Base-by-base conservation (phyloP, 345 rosid species). In the Angophora floribunda region DNA sequence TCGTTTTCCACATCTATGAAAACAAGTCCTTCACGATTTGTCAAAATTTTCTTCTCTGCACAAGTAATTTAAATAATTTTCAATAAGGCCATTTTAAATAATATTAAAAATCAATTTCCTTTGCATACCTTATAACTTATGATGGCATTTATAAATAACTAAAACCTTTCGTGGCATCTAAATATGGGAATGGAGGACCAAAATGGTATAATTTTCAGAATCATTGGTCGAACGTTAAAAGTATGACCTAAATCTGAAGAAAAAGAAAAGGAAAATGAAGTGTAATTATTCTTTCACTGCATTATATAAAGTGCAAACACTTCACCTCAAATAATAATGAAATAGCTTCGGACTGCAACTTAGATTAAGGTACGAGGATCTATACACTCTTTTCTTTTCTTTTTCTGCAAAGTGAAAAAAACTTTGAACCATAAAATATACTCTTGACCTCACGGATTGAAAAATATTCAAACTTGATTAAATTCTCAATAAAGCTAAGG, bases 1-100 rank as follows among this genome's bases (percentile, higher is more conserved):
- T n/a, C 15, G 16, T 0, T 14, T 13, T 63, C 75, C 14, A 14
- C 75, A 4, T 30, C 13, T 13, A n/a, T 6, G 41, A n/a, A n/a
- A n/a, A n/a, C 28, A 55, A 22, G 75, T 63, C n/a, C 3, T n/a
- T 63, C 75, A 12, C 14, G 11, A 61, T 61, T 61, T 61, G 51
- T 50, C 11, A 11, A 50, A 50, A 9, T 50, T 13, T 50, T 50
- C 12, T 26, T 61, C 32, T 2, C 26, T 3, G 6, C 41, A 59
- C 26, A 26, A 26, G 15, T 5, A 28, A 61, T 61, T 61, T 15
- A 28, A 61, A 28, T 28, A 28, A 12, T 61, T 61, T 9, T 30
- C 26, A 26, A 6, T 26, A 4, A 28, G 4, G 28, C 6, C 7
- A 11, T 26, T 61, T 61, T 28, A 61, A 0, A 2, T 3, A 59